phyloP scores from a whole-genome alignment of 768 basidiomycete genomes.

The Hydnum rufescens region DNA sequence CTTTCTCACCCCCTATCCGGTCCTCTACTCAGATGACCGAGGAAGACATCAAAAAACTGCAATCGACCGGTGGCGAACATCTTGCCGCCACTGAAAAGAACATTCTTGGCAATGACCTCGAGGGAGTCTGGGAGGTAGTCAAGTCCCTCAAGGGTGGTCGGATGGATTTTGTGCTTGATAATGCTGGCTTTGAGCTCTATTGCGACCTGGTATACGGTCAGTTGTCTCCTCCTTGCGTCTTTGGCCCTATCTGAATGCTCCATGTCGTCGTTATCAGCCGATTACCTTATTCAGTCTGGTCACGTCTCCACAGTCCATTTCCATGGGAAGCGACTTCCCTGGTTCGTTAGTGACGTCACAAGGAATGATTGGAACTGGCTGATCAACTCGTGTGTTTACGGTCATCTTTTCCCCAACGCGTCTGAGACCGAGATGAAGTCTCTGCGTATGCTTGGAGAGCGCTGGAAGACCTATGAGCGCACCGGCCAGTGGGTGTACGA shows the following conservation, averaged over 20 bases:
- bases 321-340: conserved; percentile 90
- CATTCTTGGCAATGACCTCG: conserved; percentile 73
- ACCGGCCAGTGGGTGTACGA: conserved; percentile 91
- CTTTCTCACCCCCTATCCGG: not conserved
- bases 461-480: conserved; percentile 88
- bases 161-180: conserved; percentile 67
- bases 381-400: conserved; percentile 70
- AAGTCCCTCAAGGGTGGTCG: conserved; percentile 53
- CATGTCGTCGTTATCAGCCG: conserved; percentile 30
- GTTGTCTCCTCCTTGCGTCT: conserved; percentile 12
- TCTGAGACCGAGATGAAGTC: conserved; percentile 65
- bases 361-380: conserved; percentile 91
- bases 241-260: no score
- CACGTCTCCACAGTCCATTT: conserved; percentile 70
- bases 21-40: conserved; percentile 49
- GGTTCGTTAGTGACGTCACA: conserved; percentile 91
- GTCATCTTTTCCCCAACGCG: conserved; percentile 76
- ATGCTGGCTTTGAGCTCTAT: conserved; percentile 77
- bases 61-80: conserved; percentile 89
- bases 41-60: conserved; percentile 90
- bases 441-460: conserved; percentile 50
- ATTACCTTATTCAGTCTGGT: conserved; percentile 83
- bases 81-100: conserved; percentile 93
- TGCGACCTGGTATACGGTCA: conserved; percentile 72
- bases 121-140: conserved; percentile 52